Evolutionary conservation across 2,329 filamentous ascomycete genomes (phyloP).

Genomic region (Dendrostoma leiphaemia): DNA sequence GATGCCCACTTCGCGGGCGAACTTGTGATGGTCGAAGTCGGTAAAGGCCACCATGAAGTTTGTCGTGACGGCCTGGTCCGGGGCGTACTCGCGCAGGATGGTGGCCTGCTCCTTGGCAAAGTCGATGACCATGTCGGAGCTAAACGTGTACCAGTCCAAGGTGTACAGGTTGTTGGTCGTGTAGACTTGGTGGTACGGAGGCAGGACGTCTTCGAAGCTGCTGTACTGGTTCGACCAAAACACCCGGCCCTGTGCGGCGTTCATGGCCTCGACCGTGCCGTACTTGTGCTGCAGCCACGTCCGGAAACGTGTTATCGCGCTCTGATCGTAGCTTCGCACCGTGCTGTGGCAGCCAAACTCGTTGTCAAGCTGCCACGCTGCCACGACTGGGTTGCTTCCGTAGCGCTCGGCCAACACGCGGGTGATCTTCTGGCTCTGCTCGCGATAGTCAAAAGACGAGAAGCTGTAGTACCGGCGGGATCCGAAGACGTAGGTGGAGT

Average conservation of each 20-base stretch:
- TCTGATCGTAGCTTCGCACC: conserved; percentile 21
- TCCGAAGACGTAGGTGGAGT: conserved; percentile 22
- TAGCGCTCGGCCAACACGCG: conserved; percentile 22
- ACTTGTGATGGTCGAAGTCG: conserved; percentile 24
- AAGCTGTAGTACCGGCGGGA: conserved; percentile 25
- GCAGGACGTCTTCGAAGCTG: conserved; percentile 22
- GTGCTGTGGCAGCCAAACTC: conserved; percentile 25
- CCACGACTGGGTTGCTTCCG: conserved; percentile 19
- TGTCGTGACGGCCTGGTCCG: conserved; percentile 21
- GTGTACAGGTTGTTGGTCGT: conserved; percentile 23
- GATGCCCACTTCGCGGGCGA: conserved; percentile 22
- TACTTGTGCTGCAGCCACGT: conserved; percentile 23
- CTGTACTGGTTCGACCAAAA: conserved; percentile 25
- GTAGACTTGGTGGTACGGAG: conserved; percentile 23
- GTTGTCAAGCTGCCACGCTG: conserved; percentile 25
- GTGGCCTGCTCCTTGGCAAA: conserved; percentile 24
- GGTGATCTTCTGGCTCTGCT: conserved; percentile 23
- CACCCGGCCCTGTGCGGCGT: conserved; percentile 22
- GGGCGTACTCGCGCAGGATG: conserved; percentile 21
- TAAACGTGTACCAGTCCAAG: conserved; percentile 24
- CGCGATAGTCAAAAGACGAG: conserved; percentile 23
- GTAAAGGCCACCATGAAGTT: conserved; percentile 22
- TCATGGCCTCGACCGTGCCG: conserved; percentile 22
- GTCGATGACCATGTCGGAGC: conserved; percentile 24
- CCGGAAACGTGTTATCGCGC: conserved; percentile 22